These are phyloP conservation scores for Periconia digitata DNA, from an alignment of 2,329 filamentous ascomycete genomes.

Conservation along the genomic window DNA sequence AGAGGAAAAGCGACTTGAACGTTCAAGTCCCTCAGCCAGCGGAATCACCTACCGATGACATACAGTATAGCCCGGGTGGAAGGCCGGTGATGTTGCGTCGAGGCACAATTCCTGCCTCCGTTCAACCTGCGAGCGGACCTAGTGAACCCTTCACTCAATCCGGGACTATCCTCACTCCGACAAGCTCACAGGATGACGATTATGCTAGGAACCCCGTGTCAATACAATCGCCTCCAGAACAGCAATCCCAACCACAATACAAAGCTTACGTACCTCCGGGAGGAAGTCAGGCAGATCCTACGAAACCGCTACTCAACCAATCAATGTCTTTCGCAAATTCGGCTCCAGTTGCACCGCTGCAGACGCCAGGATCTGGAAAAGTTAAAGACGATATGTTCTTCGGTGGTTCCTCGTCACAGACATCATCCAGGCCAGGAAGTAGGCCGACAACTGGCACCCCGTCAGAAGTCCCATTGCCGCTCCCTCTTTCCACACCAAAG, in stretches of 20 bases:
- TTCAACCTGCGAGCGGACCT: conserved; percentile 14
- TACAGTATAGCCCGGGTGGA: conserved; percentile 56
- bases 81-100: conserved; percentile 47
- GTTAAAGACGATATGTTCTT: conserved; percentile 42
- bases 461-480: conserved; percentile 26
- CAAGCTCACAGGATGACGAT: conserved; percentile 37
- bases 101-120: conserved; percentile 16
- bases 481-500: conserved; percentile 27
- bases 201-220: conserved; percentile 32
- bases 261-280: conserved; percentile 37
- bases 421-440: conserved; percentile 13
- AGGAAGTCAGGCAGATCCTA: conserved; percentile 10
- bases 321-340: conserved; percentile 22
- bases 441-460: conserved; percentile 19
- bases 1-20: conserved; percentile 17
- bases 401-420: conserved; percentile 14
- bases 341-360: conserved; percentile 10
- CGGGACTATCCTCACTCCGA: conserved; percentile 36
- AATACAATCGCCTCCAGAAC: conserved; percentile 34
- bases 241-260: conserved; percentile 27
- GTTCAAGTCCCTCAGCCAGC: conserved; percentile 17
- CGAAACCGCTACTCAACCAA: conserved; percentile 22
- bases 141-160: conserved; percentile 25
- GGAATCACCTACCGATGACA: conserved; percentile 20
- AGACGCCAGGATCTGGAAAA: conserved; percentile 13